Evolutionary conservation across 2,329 filamentous ascomycete species (phyloP).

Genomic region (Paramyrothecium sp.): DNA sequence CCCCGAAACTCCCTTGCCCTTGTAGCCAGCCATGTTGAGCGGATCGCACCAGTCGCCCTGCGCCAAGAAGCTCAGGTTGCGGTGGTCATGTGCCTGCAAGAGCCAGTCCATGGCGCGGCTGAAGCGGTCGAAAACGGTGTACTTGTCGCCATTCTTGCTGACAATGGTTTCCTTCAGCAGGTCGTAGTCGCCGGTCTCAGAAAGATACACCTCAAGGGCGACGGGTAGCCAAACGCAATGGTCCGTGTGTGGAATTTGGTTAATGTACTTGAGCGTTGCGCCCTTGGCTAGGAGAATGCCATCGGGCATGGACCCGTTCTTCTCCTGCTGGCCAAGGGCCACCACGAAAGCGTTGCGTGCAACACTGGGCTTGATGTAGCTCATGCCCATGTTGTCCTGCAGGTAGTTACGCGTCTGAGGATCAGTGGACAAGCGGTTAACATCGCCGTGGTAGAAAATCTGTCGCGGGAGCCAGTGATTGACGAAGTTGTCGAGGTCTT

Average conservation of each 20-base stretch:
- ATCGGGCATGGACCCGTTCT: slow-evolving; percentile 56
- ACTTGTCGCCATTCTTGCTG: slow-evolving; percentile 39
- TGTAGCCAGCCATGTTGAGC: slow-evolving; percentile 62
- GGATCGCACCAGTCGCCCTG: slow-evolving; percentile 62
- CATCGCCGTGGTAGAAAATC: slow-evolving; percentile 57
- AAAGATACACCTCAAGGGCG: slow-evolving; percentile 52
- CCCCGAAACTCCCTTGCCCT: slow-evolving; percentile 55
- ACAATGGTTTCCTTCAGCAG: slow-evolving; percentile 43
- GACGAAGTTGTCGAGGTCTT: slow-evolving; percentile 54
- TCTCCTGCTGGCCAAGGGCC: slow-evolving; percentile 51
- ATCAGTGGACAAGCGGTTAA: slow-evolving; percentile 57
- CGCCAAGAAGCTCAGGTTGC: slow-evolving; percentile 55
- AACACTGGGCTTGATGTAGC: slow-evolving; percentile 50
- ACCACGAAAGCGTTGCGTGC: slow-evolving; percentile 47
- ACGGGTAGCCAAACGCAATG: slow-evolving; percentile 59
- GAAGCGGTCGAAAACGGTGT: slow-evolving; percentile 54
- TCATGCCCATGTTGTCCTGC: slow-evolving; percentile 62
- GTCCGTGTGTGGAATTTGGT: slow-evolving; percentile 59
- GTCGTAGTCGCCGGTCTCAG: slow-evolving; percentile 52
- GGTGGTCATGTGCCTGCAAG: slow-evolving; percentile 45
- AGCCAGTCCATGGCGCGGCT: slow-evolving; percentile 59
- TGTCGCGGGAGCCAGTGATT: slow-evolving; percentile 60
- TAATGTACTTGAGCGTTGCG: slow-evolving; percentile 59
- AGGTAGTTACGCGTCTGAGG: slow-evolving; percentile 59
- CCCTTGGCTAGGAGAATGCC: slow-evolving; percentile 52